Evolutionary conservation across 2,329 filamentous ascomycete species (phyloP).

Genomic region (Fusarium bulbicola): DNA sequence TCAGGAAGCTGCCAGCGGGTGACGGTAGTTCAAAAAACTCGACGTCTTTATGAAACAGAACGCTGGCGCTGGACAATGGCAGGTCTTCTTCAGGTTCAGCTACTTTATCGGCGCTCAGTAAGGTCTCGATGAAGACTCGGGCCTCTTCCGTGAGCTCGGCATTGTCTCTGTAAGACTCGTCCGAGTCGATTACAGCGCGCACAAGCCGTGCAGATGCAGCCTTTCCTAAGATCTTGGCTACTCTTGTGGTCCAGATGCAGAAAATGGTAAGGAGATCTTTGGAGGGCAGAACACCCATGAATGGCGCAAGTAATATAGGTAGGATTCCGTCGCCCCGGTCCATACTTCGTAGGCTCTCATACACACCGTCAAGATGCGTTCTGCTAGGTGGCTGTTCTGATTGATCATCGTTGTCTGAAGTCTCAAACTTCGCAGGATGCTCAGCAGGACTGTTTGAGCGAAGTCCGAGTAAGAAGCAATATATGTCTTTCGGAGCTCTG

Average conservation of each 20-base stretch:
- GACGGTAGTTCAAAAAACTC: not conserved
- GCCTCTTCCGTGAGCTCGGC: not conserved
- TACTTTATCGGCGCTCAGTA: not conserved
- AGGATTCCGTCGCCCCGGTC: not conserved
- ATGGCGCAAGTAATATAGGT: not conserved
- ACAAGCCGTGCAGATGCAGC: not conserved
- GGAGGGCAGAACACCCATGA: not conserved
- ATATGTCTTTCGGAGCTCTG: not conserved
- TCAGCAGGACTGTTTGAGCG: not conserved
- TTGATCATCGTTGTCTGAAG: not conserved
- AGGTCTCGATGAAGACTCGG: not conserved
- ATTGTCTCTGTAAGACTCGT: not conserved
- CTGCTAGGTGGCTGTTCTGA: not conserved
- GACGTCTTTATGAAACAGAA: not conserved
- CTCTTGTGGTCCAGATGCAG: not conserved
- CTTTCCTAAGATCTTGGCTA: not conserved
- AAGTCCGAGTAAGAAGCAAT: not conserved
- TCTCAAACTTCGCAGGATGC: not conserved
- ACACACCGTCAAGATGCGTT: not conserved
- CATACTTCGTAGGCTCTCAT: not conserved
- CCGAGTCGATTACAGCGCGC: not conserved
- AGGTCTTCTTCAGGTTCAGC: not conserved
- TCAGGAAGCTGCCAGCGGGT: not conserved
- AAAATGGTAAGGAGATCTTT: not conserved
- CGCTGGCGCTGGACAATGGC: not conserved